These are phyloP conservation scores for Botrytis pseudocinerea DNA, from an alignment of 2,329 filamentous ascomycete genomes.

Conservation along the genomic window DNA sequence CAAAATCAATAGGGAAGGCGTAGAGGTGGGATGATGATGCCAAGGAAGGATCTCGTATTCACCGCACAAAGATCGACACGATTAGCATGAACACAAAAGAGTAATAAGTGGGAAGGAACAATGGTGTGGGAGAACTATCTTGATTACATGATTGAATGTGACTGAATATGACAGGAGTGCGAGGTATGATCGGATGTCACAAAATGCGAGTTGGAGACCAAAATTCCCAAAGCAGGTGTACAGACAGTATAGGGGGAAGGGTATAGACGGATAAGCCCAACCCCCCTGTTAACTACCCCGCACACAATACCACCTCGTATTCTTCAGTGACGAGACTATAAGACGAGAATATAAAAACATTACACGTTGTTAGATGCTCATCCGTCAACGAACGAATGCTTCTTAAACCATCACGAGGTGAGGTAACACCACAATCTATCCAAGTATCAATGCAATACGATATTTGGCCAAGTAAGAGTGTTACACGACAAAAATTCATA, in stretches of 20 bases:
- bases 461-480: background rate
- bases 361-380: background rate
- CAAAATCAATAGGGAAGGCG: conserved; percentile 10
- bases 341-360: background rate
- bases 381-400: background rate
- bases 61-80: conserved; percentile 4
- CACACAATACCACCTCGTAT: conserved; percentile 13
- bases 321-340: background rate
- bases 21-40: conserved; percentile 3
- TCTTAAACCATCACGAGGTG: background rate
- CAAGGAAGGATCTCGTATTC: conserved; percentile 18
- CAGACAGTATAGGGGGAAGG: background rate
- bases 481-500: background rate
- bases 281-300: background rate
- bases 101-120: background rate
- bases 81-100: background rate
- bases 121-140: background rate
- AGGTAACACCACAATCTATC: background rate
- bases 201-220: background rate
- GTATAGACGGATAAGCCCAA: background rate
- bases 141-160: background rate
- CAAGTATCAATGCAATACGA: background rate
- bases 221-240: background rate
- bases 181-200: background rate
- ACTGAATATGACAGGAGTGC: background rate